Evolutionary conservation across 2,329 filamentous ascomycete genomes (phyloP), one percentile per base, ranked within the genome.

Genomic region (Cryphonectria radicalis): DNA sequence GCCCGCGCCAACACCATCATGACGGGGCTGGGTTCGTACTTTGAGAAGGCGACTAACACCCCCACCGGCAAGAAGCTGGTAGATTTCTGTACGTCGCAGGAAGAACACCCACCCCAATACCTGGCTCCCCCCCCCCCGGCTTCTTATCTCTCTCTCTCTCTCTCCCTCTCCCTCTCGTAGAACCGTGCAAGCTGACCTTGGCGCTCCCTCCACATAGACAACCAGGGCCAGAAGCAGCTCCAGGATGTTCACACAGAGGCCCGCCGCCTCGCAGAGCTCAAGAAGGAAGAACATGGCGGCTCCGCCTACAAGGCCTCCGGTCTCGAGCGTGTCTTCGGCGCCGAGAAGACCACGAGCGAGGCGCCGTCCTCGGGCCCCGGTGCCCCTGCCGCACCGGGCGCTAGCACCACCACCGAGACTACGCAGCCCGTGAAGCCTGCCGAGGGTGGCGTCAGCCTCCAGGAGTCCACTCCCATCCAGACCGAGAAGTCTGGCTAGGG

Each of bases 181-280:
- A 25, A 55, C 14, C 1, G 14, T 13, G 25, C 7, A 19, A 28
- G 19, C 71, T 73, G 19, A 73, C 71, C 25, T 17, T 37, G 1
- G 4, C 1, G 22, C n/a, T n/a, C 25, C 62, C 22, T 14, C 32
- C 5, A n/a, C 50, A n/a, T 42, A 73, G 72, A 99, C 84, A 88
- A 91, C 10, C 87, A 93, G 76, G 89, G 93, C 74, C 91, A 92
- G 80, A 94, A 94, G 84, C 95, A 98, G 83, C 94, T 98, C 43
- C 87, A 94, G 77, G 96, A 99, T 80, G 96, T 99, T 63, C 96
- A 99, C 83, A 88, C 87, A 74, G 96, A 99, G 87, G 96, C 96
- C 43, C 88, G 92, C 74, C 91, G 96, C 76, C 86, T 99, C 69
- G 95, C 95, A 66, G 90, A 97, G 75, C 82, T 99, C 76, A 98